These are phyloP conservation scores for Amphirosellinia nigrospora DNA, from an alignment of 495 filamentous ascomycete species.

Conservation along the genomic window DNA sequence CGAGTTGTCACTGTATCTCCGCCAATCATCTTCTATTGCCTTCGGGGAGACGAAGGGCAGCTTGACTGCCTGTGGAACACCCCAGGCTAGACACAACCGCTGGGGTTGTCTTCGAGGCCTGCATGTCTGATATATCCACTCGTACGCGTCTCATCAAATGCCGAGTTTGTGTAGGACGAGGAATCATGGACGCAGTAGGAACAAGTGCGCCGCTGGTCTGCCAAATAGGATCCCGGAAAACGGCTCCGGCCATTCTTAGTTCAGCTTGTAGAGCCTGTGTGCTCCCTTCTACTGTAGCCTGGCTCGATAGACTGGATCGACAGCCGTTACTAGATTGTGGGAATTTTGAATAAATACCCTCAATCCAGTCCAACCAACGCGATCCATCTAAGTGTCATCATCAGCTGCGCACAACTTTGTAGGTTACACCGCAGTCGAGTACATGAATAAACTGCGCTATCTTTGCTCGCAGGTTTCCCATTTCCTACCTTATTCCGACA, in stretches of 20 bases:
- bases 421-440: constrained; percentile 14
- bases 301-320: constrained; percentile 16
- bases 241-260: constrained; percentile 32
- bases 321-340: constrained; percentile 4
- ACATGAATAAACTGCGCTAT: constrained; percentile 6
- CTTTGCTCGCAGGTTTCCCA: not conserved
- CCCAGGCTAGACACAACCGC: constrained; percentile 29
- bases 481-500: not conserved
- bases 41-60: not conserved
- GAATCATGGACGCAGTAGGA: constrained; percentile 29
- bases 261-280: constrained; percentile 29
- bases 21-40: not conserved
- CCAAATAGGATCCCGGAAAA: constrained; percentile 27
- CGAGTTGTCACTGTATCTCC: not conserved
- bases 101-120: constrained; percentile 23
- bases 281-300: constrained; percentile 32
- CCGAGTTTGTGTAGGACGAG: constrained; percentile 36
- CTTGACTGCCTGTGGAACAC: constrained; percentile 18
- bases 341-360: not conserved
- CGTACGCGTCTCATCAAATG: constrained; percentile 27
- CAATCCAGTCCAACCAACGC: constrained; percentile 6
- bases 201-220: constrained; percentile 31
- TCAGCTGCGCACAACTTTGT: constrained; percentile 7
- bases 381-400: constrained; percentile 1
- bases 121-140: constrained; percentile 33